phyloP scores from a whole-genome alignment of 805 yeast genomes.

The Sugiyamaella mastotermitis region DNA sequence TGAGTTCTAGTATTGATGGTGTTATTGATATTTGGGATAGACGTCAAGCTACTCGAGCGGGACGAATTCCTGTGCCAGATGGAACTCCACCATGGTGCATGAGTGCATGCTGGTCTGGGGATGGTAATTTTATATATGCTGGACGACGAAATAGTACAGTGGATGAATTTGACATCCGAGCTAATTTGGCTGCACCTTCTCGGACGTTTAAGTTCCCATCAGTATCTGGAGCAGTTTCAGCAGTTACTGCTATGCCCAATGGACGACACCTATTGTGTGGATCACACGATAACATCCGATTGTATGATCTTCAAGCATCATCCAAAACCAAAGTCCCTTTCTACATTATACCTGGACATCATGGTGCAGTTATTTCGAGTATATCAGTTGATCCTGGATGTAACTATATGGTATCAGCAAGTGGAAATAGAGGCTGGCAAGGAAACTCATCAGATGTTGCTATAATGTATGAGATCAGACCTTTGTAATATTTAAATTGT shows the following conservation, averaged over 20 bases:
- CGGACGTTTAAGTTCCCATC: conserved; percentile 69
- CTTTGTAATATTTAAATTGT: conserved; percentile 3
- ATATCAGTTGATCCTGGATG: conserved; percentile 82
- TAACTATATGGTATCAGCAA: conserved; percentile 79
- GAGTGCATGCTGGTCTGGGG: conserved; percentile 74
- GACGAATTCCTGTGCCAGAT: conserved; percentile 48
- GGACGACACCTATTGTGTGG: conserved; percentile 77
- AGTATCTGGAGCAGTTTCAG: conserved; percentile 86
- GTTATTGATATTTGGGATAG: conserved; percentile 76
- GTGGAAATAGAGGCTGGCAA: conserved; percentile 96
- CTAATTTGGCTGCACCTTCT: conserved; percentile 39
- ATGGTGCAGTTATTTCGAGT: conserved; percentile 80
- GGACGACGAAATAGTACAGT: conserved; percentile 89
- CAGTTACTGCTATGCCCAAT: conserved; percentile 75
- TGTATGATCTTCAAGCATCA: conserved; percentile 62
- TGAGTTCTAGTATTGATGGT: conserved; percentile 83
- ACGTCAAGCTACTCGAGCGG: conserved; percentile 40
- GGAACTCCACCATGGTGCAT: conserved; percentile 92
- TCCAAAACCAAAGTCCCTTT: conserved; percentile 51
- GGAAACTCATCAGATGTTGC: conserved; percentile 75
- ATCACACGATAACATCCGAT: conserved; percentile 80
- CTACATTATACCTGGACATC: conserved; percentile 91
- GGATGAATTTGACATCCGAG: conserved; percentile 43
- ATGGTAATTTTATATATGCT: conserved; percentile 71
- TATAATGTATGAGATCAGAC: conserved; percentile 64